These are phyloP conservation scores for Penicillium sp. DNA, from an alignment of 2,329 filamentous ascomycete genomes.

Conservation along the genomic window DNA sequence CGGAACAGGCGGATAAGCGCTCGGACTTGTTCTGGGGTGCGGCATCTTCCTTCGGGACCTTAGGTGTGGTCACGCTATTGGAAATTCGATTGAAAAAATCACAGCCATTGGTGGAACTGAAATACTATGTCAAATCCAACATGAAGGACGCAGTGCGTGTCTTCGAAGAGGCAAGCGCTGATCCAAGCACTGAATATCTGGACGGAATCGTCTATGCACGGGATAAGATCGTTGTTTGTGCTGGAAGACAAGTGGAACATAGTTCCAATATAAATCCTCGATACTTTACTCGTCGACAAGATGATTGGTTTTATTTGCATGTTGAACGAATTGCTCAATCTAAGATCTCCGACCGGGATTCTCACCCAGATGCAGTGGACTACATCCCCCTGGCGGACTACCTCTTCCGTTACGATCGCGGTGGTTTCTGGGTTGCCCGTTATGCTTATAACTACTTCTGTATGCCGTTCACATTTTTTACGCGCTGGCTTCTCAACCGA, in stretches of 20 bases:
- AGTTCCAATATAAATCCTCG: slow-evolving; percentile 37
- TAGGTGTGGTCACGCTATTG: slow-evolving; percentile 61
- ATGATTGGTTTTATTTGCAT: slow-evolving; percentile 75
- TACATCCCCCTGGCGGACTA: slow-evolving; percentile 38
- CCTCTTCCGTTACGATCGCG: slow-evolving; percentile 55
- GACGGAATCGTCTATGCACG: slow-evolving; percentile 66
- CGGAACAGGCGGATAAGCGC: slow-evolving; percentile 36
- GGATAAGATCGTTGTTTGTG: slow-evolving; percentile 58
- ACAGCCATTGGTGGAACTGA: slow-evolving; percentile 58
- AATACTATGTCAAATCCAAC: slow-evolving; percentile 56
- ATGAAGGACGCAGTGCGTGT: slow-evolving; percentile 51
- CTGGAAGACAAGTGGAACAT: slow-evolving; percentile 56
- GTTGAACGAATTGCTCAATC: slow-evolving; percentile 28
- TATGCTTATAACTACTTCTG: slow-evolving; percentile 62
- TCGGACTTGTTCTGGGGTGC: slow-evolving; percentile 59
- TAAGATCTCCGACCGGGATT: not conserved
- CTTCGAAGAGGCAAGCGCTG: slow-evolving; percentile 47
- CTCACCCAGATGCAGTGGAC: slow-evolving; percentile 14
- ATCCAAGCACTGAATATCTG: slow-evolving; percentile 59
- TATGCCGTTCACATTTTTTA: slow-evolving; percentile 59
- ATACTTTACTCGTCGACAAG: slow-evolving; percentile 56
- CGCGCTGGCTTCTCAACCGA: slow-evolving; percentile 58
- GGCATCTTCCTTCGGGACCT: slow-evolving; percentile 58
- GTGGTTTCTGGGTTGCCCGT: slow-evolving; percentile 62
- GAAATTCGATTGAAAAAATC: slow-evolving; percentile 58